Evolutionary conservation across 2,329 filamentous ascomycete species (phyloP), one percentile per base, ranked within the genome.

Genomic region (Aspergillus sp.): DNA sequence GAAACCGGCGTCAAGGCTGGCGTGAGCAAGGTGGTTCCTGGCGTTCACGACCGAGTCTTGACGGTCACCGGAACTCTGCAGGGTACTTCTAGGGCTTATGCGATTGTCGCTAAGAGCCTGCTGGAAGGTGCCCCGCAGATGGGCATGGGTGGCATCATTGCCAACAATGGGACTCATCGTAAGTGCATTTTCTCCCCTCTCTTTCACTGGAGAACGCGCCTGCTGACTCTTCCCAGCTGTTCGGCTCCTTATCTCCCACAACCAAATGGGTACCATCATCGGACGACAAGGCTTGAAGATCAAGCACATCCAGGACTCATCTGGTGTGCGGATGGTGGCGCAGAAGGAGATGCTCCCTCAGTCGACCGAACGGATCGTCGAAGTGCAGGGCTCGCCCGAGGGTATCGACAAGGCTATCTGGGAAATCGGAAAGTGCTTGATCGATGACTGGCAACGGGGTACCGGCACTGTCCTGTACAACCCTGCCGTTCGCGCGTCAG

Each of bases 261-360:
- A 96, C 63, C 91, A 98, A 67, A 98, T 98, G 91, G 91, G 91
- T 42, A 98, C 91, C 52, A 95, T 98, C 67, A 98, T 98, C 57
- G 91, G 91, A 52, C 80, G 86, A 45, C 84, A 93, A 61, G 91
- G 91, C 38, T 73, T 95, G 47, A 98, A 96, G 72, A 98, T 98
- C 72, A 98, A 98, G 74, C 85, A 95, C 60, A 98, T 98, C 48
- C 91, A 98, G 61, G 91, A 98, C 60, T 80, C 79, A 17, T 96
- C 91, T 4, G 88, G 88, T 44, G 91, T 96, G 37, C 88, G 91
- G 57, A 98, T 98, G 91, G 88, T 98, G 30, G 91, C 91, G 25
- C 91, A 98, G 64, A 98, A 98, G 68, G 91, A 98, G 55, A 98
- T 98, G 91, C 79, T 98, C 5, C 91, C 91, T 22, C 91, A 98